Base-by-base conservation (phyloP, 352 stramenopile species). In the Phytophthora melonis region DNA sequence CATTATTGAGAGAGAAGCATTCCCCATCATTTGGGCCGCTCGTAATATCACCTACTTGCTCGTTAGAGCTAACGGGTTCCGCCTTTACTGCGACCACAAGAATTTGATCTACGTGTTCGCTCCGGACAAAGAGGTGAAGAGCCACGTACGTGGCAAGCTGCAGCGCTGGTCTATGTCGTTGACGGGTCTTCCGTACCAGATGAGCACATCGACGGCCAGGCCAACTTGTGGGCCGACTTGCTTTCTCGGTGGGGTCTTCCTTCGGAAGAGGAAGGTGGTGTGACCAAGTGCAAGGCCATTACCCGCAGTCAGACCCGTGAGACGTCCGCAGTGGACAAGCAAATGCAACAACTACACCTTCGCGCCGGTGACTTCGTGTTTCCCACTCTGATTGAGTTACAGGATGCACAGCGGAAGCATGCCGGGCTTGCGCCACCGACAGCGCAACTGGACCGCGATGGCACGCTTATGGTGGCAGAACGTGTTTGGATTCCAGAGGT, bases 51-150 rank as follows among this genome's bases (percentile, higher is more conserved):
- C 62, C 13, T 52, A 72, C 14, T 3, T 80, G 7, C 61, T 81
- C 13, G 16, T 70, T 9, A 27, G 67, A 4, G 10, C 19, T n/a
- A 18, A 13, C 34, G 27, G 45, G 19, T 54, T 75, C 66, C 58
- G 27, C 3, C 21, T 80, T 3, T 80, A 50, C 30, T 74, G 59
- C 14, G 68, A 79, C 21, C 77, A 78, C 32, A 58, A 55, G 1
- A 80, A 75, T n/a, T 30, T 79, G 0, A 75, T 80, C 21, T 61
- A 78, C 4, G 56, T 79, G 0, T 80, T 80, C 36, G 52, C 61
- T 5, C 59, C 70, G 0, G 8, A 36, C 13, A 25, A 13, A 9
- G 59, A 74, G n/a, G 49, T 69, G 1, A 73, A 74, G 11, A 39
- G 65, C 13, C 57, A 75, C 27, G 13, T 72, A 0, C 63, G 63